Evolutionary conservation across 106 monocot species (phyloP).

Genomic region (Dendrobium catenatum): DNA sequence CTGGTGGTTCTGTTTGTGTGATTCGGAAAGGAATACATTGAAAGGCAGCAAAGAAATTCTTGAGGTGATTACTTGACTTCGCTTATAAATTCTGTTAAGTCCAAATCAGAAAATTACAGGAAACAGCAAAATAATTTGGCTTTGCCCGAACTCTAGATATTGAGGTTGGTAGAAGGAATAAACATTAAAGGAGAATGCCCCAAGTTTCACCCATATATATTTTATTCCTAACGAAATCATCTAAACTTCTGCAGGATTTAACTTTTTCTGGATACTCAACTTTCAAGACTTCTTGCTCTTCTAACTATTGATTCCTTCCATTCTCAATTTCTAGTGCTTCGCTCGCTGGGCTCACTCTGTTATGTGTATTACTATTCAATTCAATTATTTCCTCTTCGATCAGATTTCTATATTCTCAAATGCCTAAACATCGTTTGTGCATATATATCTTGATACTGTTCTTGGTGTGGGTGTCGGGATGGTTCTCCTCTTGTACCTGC

Average conservation of each 20-base stretch:
- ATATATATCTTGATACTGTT: neutral
- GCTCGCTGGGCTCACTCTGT: no score
- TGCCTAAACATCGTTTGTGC: neutral
- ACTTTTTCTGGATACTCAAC: neutral
- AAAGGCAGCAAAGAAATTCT: conserved; percentile 75
- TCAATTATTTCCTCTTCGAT: neutral
- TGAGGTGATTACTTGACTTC: conserved; percentile 45
- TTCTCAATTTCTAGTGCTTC: neutral
- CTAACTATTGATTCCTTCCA: neutral
- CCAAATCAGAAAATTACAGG: neutral
- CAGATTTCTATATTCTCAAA: neutral
- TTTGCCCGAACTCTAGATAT: no score
- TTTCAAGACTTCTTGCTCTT: neutral
- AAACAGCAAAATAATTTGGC: neutral
- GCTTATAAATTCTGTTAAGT: neutral
- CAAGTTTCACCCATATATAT: no score
- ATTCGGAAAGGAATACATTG: conserved; percentile 63
- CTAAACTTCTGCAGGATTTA: neutral
- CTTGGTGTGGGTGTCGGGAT: neutral
- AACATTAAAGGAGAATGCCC: no score
- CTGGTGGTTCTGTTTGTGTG: conserved; percentile 88
- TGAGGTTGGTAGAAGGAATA: no score
- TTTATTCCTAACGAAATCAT: no score
- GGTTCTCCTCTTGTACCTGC: neutral
- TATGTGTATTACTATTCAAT: neutral